phyloP scores from a whole-genome alignment of 176 grass and related monocot species.

The Avena sativa region DNA sequence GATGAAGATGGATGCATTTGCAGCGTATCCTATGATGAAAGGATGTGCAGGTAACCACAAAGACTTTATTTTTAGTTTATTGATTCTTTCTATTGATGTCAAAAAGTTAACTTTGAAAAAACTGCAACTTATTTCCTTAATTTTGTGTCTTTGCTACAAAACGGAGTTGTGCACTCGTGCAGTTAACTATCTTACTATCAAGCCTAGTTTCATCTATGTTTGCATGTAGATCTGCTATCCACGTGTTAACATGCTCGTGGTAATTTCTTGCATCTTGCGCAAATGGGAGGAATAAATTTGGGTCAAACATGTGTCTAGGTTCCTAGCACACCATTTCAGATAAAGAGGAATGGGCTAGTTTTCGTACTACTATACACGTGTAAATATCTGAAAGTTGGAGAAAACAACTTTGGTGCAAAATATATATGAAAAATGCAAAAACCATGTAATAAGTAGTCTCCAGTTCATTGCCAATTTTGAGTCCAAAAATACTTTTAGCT shows the following conservation, averaged over 20 bases:
- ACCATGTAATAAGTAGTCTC: neutral
- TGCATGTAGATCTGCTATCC: neutral
- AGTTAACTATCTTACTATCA: constrained; percentile 14
- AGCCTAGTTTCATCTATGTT: neutral
- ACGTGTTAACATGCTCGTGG: neutral
- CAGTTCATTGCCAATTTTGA: neutral
- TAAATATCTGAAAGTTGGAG: neutral
- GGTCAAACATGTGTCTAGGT: neutral
- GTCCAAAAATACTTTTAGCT: neutral
- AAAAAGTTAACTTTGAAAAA: neutral
- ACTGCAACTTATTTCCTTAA: neutral
- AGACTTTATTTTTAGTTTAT: constrained; percentile 22
- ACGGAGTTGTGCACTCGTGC: neutral
- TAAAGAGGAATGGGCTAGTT: neutral
- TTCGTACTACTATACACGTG: neutral
- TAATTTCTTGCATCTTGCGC: constrained; percentile 8
- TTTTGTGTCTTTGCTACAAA: constrained; percentile 18
- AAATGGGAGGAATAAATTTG: neutral
- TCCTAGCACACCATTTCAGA: constrained; percentile 13
- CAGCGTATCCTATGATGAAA: constrained; percentile 65
- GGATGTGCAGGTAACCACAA: constrained; percentile 78
- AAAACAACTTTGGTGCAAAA: neutral
- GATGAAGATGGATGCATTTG: constrained; percentile 87
- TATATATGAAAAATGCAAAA: neutral
- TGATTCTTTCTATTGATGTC: constrained; percentile 30